These are phyloP conservation scores for Podospora tetraspora DNA, from an alignment of 495 filamentous ascomycete species.

Conservation along the genomic window DNA sequence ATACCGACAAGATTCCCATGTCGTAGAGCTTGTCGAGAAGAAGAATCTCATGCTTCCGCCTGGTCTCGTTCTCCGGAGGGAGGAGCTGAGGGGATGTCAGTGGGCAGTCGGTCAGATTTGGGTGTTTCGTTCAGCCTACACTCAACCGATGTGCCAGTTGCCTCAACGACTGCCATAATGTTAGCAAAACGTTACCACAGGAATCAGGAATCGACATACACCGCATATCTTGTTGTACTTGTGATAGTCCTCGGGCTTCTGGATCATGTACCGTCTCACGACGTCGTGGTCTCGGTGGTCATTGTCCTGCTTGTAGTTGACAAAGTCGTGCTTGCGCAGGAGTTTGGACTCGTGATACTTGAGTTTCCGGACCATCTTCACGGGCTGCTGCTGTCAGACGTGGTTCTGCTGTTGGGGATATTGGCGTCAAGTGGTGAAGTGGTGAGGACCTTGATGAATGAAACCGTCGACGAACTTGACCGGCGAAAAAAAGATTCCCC, in stretches of 20 bases:
- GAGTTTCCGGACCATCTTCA: conserved; percentile 79
- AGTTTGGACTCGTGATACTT: conserved; percentile 72
- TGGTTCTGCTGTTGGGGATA: background rate
- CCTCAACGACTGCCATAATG: conserved; percentile 54
- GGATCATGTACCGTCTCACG: conserved; percentile 79
- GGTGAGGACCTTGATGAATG: background rate
- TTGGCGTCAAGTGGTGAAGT: background rate
- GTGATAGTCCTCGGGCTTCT: conserved; percentile 66
- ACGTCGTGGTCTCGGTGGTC: conserved; percentile 72
- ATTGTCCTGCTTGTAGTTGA: conserved; percentile 84
- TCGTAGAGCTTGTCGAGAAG: conserved; percentile 84
- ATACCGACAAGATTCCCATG: conserved; percentile 69
- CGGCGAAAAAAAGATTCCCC: conserved; percentile 7
- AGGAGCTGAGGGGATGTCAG: conserved; percentile 55
- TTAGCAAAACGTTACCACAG: conserved; percentile 11
- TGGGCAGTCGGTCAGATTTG: no score
- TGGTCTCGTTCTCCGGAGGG: conserved; percentile 67
- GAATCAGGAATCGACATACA: conserved; percentile 27
- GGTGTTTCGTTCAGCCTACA: conserved; percentile 15
- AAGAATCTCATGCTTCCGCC: conserved; percentile 73
- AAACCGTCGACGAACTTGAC: background rate
- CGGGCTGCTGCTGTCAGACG: no score
- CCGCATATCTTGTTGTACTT: conserved; percentile 88
- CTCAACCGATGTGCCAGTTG: conserved; percentile 75
- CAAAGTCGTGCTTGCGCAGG: conserved; percentile 91